Conservation (phyloP, 495 filamentous ascomycete genomes). For the Hypoxylon cercidicola region DNA sequence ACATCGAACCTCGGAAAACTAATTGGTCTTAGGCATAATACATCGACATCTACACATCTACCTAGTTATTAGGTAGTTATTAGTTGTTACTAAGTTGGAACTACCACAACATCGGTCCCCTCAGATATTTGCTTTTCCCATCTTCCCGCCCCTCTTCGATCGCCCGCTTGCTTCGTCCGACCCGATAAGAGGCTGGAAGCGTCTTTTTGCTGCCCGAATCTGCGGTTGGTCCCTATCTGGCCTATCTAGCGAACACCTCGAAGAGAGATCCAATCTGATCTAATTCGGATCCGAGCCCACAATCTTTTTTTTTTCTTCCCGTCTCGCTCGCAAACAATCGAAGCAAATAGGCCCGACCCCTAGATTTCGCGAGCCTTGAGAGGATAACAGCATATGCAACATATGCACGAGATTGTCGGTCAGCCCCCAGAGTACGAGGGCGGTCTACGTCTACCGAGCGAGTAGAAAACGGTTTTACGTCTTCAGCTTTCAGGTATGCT, state of each 20-base stretch:
- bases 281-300: conserved; percentile 35
- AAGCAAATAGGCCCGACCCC: conserved; percentile 40
- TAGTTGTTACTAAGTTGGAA: conserved; percentile 26
- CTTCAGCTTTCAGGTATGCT: conserved; percentile 39
- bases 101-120: neutral
- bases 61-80: neutral
- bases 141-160: conserved; percentile 1
- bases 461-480: conserved; percentile 16
- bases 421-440: conserved; percentile 29
- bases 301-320: conserved; percentile 12
- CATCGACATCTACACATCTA: neutral
- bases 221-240: conserved; percentile 15
- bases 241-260: conserved; percentile 21
- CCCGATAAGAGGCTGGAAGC: conserved; percentile 11
- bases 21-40: conserved; percentile 24
- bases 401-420: conserved; percentile 44
- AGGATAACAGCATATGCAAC: conserved; percentile 39
- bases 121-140: neutral
- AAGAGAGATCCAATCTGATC: conserved; percentile 26
- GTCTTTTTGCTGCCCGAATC: conserved; percentile 22
- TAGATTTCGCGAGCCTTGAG: conserved; percentile 23
- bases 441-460: conserved; percentile 41
- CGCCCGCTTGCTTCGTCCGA: conserved; percentile 24
- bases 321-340: conserved; percentile 33
- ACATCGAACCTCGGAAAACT: conserved; percentile 1